Evolutionary conservation across 805 yeast genomes (phyloP).

Genomic region (Tetrapisispora iriomotensis): DNA sequence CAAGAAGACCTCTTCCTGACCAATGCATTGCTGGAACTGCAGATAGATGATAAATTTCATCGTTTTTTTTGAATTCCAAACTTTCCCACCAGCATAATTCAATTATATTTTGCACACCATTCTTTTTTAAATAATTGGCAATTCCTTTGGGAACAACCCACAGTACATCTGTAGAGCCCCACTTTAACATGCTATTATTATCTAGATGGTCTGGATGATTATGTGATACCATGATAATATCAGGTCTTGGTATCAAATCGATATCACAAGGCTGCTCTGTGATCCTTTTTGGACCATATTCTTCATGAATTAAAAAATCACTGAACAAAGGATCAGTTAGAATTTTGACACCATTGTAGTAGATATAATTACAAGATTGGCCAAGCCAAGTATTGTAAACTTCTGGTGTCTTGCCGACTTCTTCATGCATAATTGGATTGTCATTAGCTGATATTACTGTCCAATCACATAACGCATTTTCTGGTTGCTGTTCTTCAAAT

Average conservation of each 20-base stretch:
- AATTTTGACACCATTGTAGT: constrained; percentile 60
- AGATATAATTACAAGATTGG: constrained; percentile 74
- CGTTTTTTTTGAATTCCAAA: constrained; percentile 32
- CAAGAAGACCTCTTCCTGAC: constrained; percentile 80
- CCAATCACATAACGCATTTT: neutral
- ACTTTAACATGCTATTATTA: constrained; percentile 39
- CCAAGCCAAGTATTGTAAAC: constrained; percentile 75
- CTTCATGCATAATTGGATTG: neutral
- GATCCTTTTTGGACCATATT: constrained; percentile 78
- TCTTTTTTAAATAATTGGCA: constrained; percentile 43
- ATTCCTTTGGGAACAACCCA: constrained; percentile 91
- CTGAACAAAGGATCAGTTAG: constrained; percentile 80
- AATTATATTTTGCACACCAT: constrained; percentile 50
- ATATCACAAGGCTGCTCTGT: constrained; percentile 62
- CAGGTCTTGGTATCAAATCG: constrained; percentile 55
- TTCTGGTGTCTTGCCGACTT: neutral
- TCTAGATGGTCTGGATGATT: constrained; percentile 96
- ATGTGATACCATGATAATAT: constrained; percentile 75
- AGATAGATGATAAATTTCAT: constrained; percentile 61
- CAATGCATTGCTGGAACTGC: constrained; percentile 96
- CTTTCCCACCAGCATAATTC: constrained; percentile 95
- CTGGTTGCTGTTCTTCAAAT: constrained; percentile 3
- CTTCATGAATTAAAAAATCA: constrained; percentile 49
- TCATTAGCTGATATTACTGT: neutral
- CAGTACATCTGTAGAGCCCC: constrained; percentile 28